These are phyloP conservation scores for Pleodorina starrii DNA, from an alignment of 139 green algal species.

Conservation along the genomic window DNA sequence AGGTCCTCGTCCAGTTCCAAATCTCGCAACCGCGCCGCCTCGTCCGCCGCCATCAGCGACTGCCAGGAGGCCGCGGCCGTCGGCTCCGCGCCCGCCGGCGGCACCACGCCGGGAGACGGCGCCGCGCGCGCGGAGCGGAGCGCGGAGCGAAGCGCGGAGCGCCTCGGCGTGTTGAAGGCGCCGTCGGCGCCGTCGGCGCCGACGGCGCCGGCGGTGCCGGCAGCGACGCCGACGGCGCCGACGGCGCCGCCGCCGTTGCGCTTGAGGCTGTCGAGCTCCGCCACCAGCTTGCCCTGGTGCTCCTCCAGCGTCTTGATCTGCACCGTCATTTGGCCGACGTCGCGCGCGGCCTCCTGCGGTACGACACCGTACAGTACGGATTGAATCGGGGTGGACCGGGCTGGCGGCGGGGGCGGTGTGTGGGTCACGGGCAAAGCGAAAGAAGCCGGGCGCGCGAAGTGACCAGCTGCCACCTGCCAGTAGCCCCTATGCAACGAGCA, in stretches of 20 bases:
- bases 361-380: too few relatives aligned
- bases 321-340: slow-evolving; percentile 35
- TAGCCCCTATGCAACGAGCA: too few relatives aligned
- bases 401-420: too few relatives aligned
- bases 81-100: not conserved
- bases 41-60: slow-evolving; percentile 21
- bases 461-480: too few relatives aligned
- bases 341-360: slow-evolving; percentile 37
- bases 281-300: not conserved
- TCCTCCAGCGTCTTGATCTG: not conserved
- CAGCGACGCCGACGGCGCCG: not conserved
- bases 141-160: not conserved
- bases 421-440: too few relatives aligned
- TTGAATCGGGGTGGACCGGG: too few relatives aligned
- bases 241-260: not conserved
- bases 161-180: too few relatives aligned
- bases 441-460: too few relatives aligned
- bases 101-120: not conserved
- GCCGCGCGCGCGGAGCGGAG: not conserved
- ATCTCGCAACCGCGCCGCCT: slow-evolving; percentile 15
- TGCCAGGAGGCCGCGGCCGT: not conserved
- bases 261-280: slow-evolving; percentile 1
- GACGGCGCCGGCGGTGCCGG: not conserved
- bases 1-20: slow-evolving; percentile 23
- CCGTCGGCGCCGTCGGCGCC: not conserved